Evolutionary conservation across 495 filamentous ascomycete species (phyloP).

Genomic region (Chaetomium cochliodes): DNA sequence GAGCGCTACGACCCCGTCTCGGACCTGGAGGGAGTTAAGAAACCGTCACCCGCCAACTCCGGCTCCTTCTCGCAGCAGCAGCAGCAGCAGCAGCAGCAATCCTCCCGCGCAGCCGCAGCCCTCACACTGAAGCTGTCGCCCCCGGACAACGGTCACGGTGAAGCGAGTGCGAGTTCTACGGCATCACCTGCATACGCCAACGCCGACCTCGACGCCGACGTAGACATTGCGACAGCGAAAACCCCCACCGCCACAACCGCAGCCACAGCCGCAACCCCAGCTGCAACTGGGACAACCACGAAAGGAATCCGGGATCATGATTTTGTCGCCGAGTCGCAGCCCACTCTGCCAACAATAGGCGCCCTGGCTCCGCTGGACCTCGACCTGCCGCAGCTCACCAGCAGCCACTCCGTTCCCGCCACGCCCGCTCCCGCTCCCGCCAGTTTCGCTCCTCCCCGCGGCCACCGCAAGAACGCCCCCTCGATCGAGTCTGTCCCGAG

Average conservation of each 20-base stretch:
- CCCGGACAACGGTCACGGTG: slow-evolving; percentile 9
- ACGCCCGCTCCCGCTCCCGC: background rate
- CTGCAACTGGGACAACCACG: background rate
- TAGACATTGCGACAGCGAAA: slow-evolving; percentile 15
- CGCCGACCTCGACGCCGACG: background rate
- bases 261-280: background rate
- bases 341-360: slow-evolving; percentile 21
- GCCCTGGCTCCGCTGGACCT: slow-evolving; percentile 12
- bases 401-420: background rate
- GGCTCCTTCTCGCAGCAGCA: slow-evolving; percentile 27
- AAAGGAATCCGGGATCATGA: slow-evolving; percentile 16
- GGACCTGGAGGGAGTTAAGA: slow-evolving; percentile 28
- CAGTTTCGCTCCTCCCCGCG: slow-evolving; percentile 13
- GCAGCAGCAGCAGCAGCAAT: too few species aligned
- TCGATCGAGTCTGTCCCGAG: slow-evolving; percentile 73
- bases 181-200: slow-evolving; percentile 7
- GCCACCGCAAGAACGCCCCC: slow-evolving; percentile 60
- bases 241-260: background rate
- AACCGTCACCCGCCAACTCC: slow-evolving; percentile 23
- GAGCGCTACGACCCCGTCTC: slow-evolving; percentile 15
- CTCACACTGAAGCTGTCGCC: slow-evolving; percentile 15
- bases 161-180: slow-evolving; percentile 12
- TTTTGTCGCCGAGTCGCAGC: slow-evolving; percentile 10
- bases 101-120: slow-evolving; percentile 26
- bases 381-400: slow-evolving; percentile 8